A percentile compares a stretch with the other conserved stretches of the same genome.
Evolutionary conservation across 345 rosid species (phyloP).

Genomic region (Euphorbia pulcherrima): DNA sequence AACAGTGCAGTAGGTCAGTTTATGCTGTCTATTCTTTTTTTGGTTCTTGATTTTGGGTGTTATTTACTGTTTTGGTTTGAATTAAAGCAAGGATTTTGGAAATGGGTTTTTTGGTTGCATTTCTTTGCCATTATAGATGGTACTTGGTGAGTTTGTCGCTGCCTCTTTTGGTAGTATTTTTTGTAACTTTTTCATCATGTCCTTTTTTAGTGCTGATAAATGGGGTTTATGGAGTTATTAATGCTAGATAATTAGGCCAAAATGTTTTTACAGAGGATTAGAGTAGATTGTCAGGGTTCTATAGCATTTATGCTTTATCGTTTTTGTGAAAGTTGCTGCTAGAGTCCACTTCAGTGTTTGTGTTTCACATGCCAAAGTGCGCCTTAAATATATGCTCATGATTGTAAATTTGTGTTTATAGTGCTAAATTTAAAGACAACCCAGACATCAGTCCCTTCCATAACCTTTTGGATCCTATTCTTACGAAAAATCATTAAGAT

Average conservation of each 20-base stretch:
- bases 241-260: slow-evolving; percentile 1
- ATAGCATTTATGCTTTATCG: slow-evolving; percentile 3
- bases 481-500: not conserved
- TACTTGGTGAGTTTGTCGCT: slow-evolving; percentile 1
- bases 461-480: not conserved
- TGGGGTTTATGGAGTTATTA: slow-evolving; percentile 12
- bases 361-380: no score
- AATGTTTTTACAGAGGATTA: not conserved
- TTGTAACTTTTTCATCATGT: not conserved
- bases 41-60: not conserved
- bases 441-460: not conserved
- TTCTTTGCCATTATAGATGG: slow-evolving; percentile 6
- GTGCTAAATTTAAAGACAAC: no score
- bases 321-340: not conserved
- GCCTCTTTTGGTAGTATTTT: not conserved
- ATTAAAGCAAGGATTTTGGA: not conserved
- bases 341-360: not conserved
- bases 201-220: not conserved
- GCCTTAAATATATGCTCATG: not conserved
- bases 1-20: slow-evolving; percentile 93
- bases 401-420: no score
- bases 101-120: not conserved
- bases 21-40: not conserved
- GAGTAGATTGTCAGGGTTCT: not conserved
- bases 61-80: not conserved